Evolutionary conservation across 192 early-diverging fungal species (phyloP).

Genomic region (Phycomyces blakesleeanus): DNA sequence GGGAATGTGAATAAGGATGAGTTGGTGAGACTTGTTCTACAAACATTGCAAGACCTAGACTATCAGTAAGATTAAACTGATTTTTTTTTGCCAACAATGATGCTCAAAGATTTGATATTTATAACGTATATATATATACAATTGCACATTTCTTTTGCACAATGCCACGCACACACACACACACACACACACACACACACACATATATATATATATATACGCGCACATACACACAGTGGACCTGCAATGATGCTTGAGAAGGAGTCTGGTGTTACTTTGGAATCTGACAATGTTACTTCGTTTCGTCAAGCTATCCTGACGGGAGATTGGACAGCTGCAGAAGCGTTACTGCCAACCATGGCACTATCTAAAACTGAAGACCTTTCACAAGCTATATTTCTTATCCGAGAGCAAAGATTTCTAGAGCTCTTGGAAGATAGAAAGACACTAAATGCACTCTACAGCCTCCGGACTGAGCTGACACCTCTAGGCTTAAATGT

Average conservation of each 20-base stretch:
- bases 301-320: slow-evolving; percentile 71
- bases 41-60: slow-evolving; percentile 80
- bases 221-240: slow-evolving; percentile 41
- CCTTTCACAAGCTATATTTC: slow-evolving; percentile 53
- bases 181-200: background rate
- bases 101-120: too few species aligned
- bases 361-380: slow-evolving; percentile 4
- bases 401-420: slow-evolving; percentile 87
- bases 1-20: slow-evolving; percentile 53
- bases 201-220: slow-evolving; percentile 3
- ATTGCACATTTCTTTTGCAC: background rate
- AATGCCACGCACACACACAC: background rate
- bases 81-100: background rate
- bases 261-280: slow-evolving; percentile 78
- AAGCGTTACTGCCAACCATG: slow-evolving; percentile 51
- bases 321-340: slow-evolving; percentile 76
- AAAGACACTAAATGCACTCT: slow-evolving; percentile 67
- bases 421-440: slow-evolving; percentile 78
- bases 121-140: too few species aligned
- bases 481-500: slow-evolving; percentile 65
- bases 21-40: slow-evolving; percentile 84
- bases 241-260: slow-evolving; percentile 65
- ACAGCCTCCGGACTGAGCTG: slow-evolving; percentile 78
- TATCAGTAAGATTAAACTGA: slow-evolving; percentile 61
- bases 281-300: slow-evolving; percentile 60